Evolutionary conservation across 1,284 basidiomycete species (phyloP).

Genomic region (Microbotryomycetes sp.): DNA sequence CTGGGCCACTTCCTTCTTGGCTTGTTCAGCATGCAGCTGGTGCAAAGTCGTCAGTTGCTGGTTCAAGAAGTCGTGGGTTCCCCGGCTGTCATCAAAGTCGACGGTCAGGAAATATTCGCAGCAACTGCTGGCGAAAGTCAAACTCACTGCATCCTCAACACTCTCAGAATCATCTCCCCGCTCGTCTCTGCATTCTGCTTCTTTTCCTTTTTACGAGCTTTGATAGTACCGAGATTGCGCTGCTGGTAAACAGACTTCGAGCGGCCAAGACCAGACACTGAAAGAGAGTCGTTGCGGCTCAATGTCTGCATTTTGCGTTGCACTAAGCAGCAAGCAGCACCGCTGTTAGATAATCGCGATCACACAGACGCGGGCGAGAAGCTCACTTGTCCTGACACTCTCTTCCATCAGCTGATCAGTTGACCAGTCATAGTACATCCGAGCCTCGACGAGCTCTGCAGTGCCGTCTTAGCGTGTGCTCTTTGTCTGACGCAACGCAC

Average conservation of each 20-base stretch:
- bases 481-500: slow-evolving; percentile 16
- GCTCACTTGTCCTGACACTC: slow-evolving; percentile 19
- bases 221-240: slow-evolving; percentile 88
- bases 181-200: slow-evolving; percentile 57
- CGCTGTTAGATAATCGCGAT: background rate
- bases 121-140: background rate
- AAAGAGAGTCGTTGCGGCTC: slow-evolving; percentile 56
- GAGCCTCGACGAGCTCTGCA: slow-evolving; percentile 66
- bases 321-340: too few species aligned
- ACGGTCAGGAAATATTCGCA: background rate
- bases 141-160: slow-evolving; percentile 63
- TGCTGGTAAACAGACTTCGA: slow-evolving; percentile 86
- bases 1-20: slow-evolving; percentile 8
- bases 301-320: slow-evolving; percentile 46
- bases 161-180: slow-evolving; percentile 84
- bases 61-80: slow-evolving; percentile 78
- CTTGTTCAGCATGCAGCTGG: slow-evolving; percentile 27
- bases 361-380: background rate
- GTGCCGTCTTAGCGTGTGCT: background rate
- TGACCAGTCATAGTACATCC: slow-evolving; percentile 88
- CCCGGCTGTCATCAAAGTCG: slow-evolving; percentile 48
- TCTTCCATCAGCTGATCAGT: slow-evolving; percentile 46
- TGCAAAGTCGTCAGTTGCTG: slow-evolving; percentile 52
- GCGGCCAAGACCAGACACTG: slow-evolving; percentile 57
- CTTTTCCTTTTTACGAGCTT: slow-evolving; percentile 86